Conservation (phyloP, 805 yeast species). For the Wickerhamomyces hampshirensis region DNA sequence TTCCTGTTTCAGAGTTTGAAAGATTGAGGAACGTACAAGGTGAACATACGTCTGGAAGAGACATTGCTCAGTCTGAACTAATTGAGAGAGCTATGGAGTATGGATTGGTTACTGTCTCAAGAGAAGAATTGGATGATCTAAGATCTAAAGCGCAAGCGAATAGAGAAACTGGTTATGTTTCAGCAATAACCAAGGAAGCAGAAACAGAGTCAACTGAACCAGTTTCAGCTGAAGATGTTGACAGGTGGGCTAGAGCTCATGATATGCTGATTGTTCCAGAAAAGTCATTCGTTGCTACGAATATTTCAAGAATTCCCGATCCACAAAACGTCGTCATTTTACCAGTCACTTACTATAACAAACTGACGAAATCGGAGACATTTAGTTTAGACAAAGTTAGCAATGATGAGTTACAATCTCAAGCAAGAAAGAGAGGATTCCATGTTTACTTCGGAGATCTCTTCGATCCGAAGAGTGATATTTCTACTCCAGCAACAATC, state of each 20-base stretch:
- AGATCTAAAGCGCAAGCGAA: constrained; percentile 20
- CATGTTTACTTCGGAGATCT: constrained; percentile 20
- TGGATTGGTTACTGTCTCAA: constrained; percentile 32
- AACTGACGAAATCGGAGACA: constrained; percentile 42
- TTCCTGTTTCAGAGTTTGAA: constrained; percentile 5
- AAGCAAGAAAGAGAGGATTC: constrained; percentile 49
- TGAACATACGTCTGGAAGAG: constrained; percentile 1
- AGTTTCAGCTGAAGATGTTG: constrained; percentile 8
- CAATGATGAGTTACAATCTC: constrained; percentile 39
- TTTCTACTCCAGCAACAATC: constrained; percentile 2
- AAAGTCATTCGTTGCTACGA: constrained; percentile 57
- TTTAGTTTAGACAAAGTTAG: constrained; percentile 40
- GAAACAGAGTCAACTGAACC: not conserved
- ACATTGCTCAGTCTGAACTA: constrained; percentile 12
- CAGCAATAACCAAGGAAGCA: not conserved
- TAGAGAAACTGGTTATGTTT: constrained; percentile 2
- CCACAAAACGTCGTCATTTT: constrained; percentile 53
- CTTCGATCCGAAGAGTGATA: not conserved
- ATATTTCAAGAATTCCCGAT: constrained; percentile 52
- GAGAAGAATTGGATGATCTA: constrained; percentile 29
- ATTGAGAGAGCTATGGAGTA: constrained; percentile 26
- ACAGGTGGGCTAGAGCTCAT: constrained; percentile 34
- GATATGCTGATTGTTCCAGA: constrained; percentile 56
- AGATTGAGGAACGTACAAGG: constrained; percentile 3
- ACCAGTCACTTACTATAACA: constrained; percentile 60